Evolutionary conservation across 163 green algal species (phyloP).

Genomic region (Chlorella variabilis): DNA sequence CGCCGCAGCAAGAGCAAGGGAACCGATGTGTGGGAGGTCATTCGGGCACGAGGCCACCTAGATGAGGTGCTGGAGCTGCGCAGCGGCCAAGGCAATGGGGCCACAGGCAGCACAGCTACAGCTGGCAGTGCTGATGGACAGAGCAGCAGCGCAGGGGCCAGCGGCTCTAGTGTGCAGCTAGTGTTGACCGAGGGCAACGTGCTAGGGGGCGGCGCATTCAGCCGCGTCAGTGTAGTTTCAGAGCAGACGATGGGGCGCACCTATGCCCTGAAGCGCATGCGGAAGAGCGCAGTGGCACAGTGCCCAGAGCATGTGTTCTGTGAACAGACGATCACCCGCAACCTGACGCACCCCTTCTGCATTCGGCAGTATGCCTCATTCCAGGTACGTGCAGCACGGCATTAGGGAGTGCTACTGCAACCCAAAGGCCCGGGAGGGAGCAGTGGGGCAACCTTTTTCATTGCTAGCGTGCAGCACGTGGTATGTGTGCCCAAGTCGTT

Average conservation of each 20-base stretch:
- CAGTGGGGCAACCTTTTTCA: too few species aligned
- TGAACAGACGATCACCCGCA: slow-evolving; percentile 94
- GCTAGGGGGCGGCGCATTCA: slow-evolving; percentile 92
- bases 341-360: slow-evolving; percentile 95
- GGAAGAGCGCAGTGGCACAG: slow-evolving; percentile 90
- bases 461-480: neutral
- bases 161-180: slow-evolving; percentile 6
- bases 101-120: neutral
- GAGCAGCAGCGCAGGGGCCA: slow-evolving; percentile 21
- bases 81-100: slow-evolving; percentile 53
- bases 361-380: slow-evolving; percentile 96
- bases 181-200: slow-evolving; percentile 83
- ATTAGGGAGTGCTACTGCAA: too few species aligned
- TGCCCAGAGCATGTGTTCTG: slow-evolving; percentile 97
- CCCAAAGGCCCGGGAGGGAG: too few species aligned
- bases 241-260: slow-evolving; percentile 81
- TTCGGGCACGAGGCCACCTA: slow-evolving; percentile 84
- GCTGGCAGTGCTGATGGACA: slow-evolving; percentile 42
- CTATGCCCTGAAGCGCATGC: slow-evolving; percentile 97
- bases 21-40: slow-evolving; percentile 83
- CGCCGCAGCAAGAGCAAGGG: slow-evolving; percentile 53
- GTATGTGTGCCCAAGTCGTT: too few species aligned
- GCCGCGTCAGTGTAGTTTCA: slow-evolving; percentile 66
- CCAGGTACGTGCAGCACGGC: slow-evolving; percentile 75
- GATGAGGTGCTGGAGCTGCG: slow-evolving; percentile 90